Base-by-base conservation (phyloP, 768 basidiomycete genomes). In the Tulasnella sp. region DNA sequence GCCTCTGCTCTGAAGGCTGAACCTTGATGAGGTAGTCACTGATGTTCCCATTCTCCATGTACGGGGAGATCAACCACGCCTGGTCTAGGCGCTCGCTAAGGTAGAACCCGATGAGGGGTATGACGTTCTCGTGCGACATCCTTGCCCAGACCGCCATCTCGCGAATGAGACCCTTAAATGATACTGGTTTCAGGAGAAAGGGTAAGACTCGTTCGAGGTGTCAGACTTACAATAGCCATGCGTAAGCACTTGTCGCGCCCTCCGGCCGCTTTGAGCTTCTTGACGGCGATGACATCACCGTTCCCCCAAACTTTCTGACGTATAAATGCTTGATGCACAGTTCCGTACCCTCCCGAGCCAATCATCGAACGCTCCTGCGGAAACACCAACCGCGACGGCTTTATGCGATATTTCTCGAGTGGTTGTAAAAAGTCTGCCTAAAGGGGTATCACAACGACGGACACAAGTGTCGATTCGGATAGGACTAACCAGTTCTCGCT, bases 51-150 rank as follows among this genome's bases (percentile, higher is more conserved):
- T 51, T 51, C 2, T 31, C 21, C 21, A 31, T 34, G 32, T 35
- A 51, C 19, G 50, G 50, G n/a, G 34, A 51, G 27, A 51, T 51
- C 15, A 51, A 23, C 50, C 32, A 35, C 25, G 50, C 50, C n/a
- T 51, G 29, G 36, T 51, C 35, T 19, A 39, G 21, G 7, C 21
- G n/a, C 31, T 35, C 4, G 50, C 35, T 34, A 23, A 51, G 32
- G 21, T 51, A 34, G 36, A 51, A 51, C 17, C 50, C 50, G 36
- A 51, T 19, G n/a, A 51, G 36, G 35, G 50, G 50, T 8, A 51
- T 31, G 23, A 51, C 37, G 31, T 51, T 6, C 8, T 21, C 6
- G 23, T 51, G 50, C 17, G 17, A 23, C 21, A 34, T 23, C 6
- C 12, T 11, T 11, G 50, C 32, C 50, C 50, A 51, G 25, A 51